phyloP scores from a whole-genome alignment of 345 rosid genomes.

The Dovyalis caffra region DNA sequence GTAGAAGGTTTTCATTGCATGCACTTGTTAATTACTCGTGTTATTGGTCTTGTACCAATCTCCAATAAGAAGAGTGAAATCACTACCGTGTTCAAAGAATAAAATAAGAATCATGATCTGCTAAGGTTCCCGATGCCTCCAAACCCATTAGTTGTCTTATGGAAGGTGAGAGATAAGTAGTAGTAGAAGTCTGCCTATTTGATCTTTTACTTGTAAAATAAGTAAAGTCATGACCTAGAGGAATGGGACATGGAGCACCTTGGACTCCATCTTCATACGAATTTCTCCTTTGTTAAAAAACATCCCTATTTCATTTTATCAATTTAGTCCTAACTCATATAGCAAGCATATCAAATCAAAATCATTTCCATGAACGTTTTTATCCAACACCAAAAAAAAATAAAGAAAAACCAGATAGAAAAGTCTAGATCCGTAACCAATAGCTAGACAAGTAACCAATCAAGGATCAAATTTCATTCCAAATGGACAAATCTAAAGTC shows the following conservation, averaged over 20 bases:
- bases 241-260: slow-evolving; percentile 87
- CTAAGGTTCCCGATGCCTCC: slow-evolving; percentile 63
- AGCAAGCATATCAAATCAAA: not conserved
- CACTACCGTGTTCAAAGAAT: slow-evolving; percentile 57
- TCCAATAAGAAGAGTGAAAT: slow-evolving; percentile 73
- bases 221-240: slow-evolving; percentile 74
- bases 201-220: slow-evolving; percentile 87
- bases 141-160: slow-evolving; percentile 81
- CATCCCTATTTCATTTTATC: slow-evolving; percentile 48
- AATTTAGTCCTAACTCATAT: not conserved
- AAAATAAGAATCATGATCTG: slow-evolving; percentile 73
- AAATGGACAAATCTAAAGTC: not conserved
- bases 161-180: slow-evolving; percentile 66
- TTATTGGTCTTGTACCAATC: slow-evolving; percentile 84
- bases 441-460: not conserved
- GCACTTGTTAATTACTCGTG: slow-evolving; percentile 39
- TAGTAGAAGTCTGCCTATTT: slow-evolving; percentile 74
- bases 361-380: not conserved
- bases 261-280: slow-evolving; percentile 87
- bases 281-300: slow-evolving; percentile 80
- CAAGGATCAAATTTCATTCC: no score
- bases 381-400: no score
- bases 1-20: no score
- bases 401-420: no score
- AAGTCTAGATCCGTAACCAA: not conserved